Percentiles rank a stretch among this genome's conserved stretches.
These are phyloP conservation scores for Sistotremastrum niveocremeum DNA, from an alignment of 768 basidiomycete species.

Conservation along the genomic window DNA sequence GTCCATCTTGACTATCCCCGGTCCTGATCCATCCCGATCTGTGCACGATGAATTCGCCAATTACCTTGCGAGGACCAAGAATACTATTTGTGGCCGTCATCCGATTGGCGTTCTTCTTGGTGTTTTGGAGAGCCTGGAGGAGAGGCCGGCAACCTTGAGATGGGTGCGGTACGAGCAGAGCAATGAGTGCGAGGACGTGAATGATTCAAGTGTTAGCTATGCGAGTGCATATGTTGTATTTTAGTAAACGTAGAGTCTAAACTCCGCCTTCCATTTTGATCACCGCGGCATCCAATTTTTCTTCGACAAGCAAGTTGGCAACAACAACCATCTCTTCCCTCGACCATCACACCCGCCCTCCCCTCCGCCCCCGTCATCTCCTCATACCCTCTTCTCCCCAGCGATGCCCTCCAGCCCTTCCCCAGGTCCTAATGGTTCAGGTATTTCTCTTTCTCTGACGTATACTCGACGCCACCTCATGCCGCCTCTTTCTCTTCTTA, in stretches of 20 bases:
- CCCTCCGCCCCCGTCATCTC: neutral
- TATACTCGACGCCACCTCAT: neutral
- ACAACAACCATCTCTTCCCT: neutral
- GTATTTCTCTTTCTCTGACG: neutral
- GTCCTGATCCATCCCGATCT: constrained; percentile 26
- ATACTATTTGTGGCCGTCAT: constrained; percentile 95
- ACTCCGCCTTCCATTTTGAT: neutral
- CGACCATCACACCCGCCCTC: neutral
- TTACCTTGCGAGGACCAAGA: constrained; percentile 64
- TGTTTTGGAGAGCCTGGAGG: constrained; percentile 48
- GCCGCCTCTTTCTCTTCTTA: neutral
- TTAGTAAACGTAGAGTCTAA: constrained; percentile 15
- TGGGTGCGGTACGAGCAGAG: constrained; percentile 97
- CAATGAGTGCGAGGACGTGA: constrained; percentile 48
- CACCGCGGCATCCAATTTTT: neutral
- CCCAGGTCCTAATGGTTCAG: neutral
- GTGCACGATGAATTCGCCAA: constrained; percentile 51
- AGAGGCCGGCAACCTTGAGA: constrained; percentile 30
- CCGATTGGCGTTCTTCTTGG: constrained; percentile 89
- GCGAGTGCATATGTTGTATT: constrained; percentile 77
- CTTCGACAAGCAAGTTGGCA: neutral
- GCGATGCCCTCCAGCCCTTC: neutral
- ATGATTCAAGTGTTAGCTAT: constrained; percentile 91
- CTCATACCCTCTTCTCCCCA: neutral
- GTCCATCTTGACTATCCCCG: constrained; percentile 47